Percentiles rank a stretch among this genome's conserved stretches.
Evolutionary conservation across 345 rosid genomes (phyloP).

Genomic region (Pelargonium nanum): DNA sequence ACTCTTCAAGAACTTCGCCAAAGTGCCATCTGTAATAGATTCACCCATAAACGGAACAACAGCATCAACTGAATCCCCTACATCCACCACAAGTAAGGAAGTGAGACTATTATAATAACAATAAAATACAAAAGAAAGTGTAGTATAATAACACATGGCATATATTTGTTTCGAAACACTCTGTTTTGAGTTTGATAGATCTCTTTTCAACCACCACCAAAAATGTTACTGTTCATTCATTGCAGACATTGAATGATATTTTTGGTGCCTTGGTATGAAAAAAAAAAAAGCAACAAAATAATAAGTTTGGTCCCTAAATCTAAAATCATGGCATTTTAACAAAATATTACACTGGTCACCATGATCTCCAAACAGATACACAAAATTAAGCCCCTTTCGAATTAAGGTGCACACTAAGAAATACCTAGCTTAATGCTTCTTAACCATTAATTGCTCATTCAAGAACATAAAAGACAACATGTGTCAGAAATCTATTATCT

Average conservation of each 20-base stretch:
- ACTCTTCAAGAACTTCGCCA: slow-evolving; percentile 68
- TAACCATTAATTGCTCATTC: neutral
- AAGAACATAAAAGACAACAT: neutral
- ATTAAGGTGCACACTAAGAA: neutral
- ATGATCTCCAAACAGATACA: no score
- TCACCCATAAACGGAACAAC: slow-evolving; percentile 90
- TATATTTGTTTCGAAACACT: neutral
- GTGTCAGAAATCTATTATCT: neutral
- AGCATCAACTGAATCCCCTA: slow-evolving; percentile 63
- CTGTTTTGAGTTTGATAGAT: neutral
- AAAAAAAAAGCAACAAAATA: neutral
- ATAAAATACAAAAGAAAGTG: slow-evolving; percentile 3
- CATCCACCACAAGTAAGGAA: slow-evolving; percentile 2
- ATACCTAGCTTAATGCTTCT: neutral
- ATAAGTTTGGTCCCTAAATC: neutral
- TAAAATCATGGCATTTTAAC: neutral
- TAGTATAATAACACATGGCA: neutral
- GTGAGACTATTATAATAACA: slow-evolving; percentile 5
- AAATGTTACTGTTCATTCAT: neutral
- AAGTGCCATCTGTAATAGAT: slow-evolving; percentile 81
- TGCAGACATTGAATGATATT: neutral
- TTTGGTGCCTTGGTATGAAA: neutral
- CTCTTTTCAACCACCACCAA: neutral
- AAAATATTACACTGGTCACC: no score
- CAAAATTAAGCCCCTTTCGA: no score